Evolutionary conservation across 139 green algal species (phyloP).

Genomic region (Diplosphaera chodatii): DNA sequence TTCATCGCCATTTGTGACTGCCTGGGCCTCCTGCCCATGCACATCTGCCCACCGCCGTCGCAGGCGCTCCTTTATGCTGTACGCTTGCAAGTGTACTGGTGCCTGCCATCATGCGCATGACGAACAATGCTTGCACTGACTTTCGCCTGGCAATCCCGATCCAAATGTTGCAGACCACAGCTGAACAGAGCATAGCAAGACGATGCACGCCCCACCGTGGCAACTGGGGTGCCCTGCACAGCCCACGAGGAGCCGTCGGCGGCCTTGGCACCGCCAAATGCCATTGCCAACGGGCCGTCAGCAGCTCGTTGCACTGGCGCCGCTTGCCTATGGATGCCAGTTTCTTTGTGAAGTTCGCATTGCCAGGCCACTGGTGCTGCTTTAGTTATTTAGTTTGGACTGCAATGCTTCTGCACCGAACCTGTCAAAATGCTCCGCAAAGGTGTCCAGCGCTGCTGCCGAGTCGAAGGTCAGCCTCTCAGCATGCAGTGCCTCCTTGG

Average conservation of each 20-base stretch:
- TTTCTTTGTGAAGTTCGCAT: no score
- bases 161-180: no score
- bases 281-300: neutral
- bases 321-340: neutral
- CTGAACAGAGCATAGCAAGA: no score
- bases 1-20: neutral
- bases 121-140: no score
- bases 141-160: no score
- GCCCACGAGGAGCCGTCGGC: neutral
- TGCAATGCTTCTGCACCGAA: no score
- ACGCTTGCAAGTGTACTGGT: constrained; percentile 18
- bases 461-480: neutral
- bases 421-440: neutral
- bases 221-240: neutral
- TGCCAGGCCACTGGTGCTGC: no score
- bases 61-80: constrained; percentile 56
- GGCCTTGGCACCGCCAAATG: neutral
- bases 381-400: no score
- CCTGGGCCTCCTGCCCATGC: constrained; percentile 15
- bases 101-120: constrained; percentile 2
- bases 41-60: constrained; percentile 49
- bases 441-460: neutral
- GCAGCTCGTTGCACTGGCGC: neutral
- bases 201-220: neutral
- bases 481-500: neutral